phyloP scores from a whole-genome alignment of 495 filamentous ascomycete species.

The Neurospora sp. region DNA sequence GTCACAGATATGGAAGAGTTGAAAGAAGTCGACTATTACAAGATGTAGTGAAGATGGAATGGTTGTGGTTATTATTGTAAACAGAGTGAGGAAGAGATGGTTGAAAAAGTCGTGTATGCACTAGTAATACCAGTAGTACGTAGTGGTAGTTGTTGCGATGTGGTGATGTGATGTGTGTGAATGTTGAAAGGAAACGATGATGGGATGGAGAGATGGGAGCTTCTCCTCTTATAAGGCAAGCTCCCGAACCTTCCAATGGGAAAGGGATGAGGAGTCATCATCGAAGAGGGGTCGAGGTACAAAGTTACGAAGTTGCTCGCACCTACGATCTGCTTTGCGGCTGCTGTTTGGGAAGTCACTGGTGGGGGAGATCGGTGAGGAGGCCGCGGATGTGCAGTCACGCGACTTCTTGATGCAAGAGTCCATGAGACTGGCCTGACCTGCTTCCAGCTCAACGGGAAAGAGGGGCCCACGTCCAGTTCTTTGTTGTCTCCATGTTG shows the following conservation, averaged over 20 bases:
- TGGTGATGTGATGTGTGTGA: conserved; percentile 6
- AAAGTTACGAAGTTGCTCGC: background rate
- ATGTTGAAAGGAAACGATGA: conserved; percentile 7
- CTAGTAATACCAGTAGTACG: background rate
- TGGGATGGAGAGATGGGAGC: conserved; percentile 9
- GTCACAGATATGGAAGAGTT: background rate
- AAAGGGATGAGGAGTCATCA: background rate
- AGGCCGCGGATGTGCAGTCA: conserved; percentile 17
- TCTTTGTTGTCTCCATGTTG: background rate
- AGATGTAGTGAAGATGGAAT: background rate
- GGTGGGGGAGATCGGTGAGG: conserved; percentile 5
- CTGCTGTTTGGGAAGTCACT: conserved; percentile 1
- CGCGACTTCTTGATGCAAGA: conserved; percentile 23
- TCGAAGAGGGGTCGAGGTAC: background rate
- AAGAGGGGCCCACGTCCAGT: conserved; percentile 1
- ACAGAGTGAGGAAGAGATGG: background rate
- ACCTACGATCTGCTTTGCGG: background rate
- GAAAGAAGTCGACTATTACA: conserved; percentile 4
- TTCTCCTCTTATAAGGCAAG: conserved; percentile 13
- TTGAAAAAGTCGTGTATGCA: background rate
- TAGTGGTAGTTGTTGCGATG: background rate
- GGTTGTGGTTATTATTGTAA: background rate
- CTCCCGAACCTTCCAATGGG: background rate
- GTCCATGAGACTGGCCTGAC: conserved; percentile 17
- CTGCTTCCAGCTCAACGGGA: background rate